A percentile compares a stretch with the other conserved stretches of the same genome.
phyloP scores from a whole-genome alignment of 2,329 filamentous ascomycete species.

The Penicillium palitans region DNA sequence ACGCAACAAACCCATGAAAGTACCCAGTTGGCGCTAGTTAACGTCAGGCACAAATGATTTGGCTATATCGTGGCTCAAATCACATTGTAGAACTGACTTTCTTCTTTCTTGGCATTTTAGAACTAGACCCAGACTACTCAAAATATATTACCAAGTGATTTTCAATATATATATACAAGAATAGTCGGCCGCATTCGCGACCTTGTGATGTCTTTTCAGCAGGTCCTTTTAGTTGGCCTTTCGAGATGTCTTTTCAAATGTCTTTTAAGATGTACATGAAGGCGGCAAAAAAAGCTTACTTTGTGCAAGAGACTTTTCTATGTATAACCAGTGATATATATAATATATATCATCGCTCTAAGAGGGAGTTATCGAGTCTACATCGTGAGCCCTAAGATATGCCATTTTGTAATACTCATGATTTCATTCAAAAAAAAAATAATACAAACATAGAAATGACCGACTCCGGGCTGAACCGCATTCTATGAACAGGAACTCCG shows the following conservation, averaged over 20 bases:
- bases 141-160: background rate
- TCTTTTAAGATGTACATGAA: too few relatives aligned
- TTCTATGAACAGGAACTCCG: slow-evolving; percentile 21
- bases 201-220: too few relatives aligned
- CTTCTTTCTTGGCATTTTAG: background rate
- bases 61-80: background rate
- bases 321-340: too few relatives aligned
- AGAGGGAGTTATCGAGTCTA: background rate
- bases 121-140: background rate
- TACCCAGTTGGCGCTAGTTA: slow-evolving; percentile 16
- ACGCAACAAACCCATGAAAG: background rate
- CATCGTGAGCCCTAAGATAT: background rate
- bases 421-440: background rate
- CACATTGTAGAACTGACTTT: background rate
- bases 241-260: too few relatives aligned
- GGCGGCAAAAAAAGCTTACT: too few relatives aligned
- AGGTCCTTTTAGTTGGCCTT: too few relatives aligned
- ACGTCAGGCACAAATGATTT: slow-evolving; percentile 20
- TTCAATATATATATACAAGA: background rate
- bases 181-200: too few relatives aligned
- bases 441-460: slow-evolving; percentile 15
- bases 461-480: slow-evolving; percentile 16
- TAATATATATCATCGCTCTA: background rate
- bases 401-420: background rate
- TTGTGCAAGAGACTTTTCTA: too few relatives aligned